phyloP scores from a whole-genome alignment of 2,329 filamentous ascomycete species.

The Colletotrichum spinosum region DNA sequence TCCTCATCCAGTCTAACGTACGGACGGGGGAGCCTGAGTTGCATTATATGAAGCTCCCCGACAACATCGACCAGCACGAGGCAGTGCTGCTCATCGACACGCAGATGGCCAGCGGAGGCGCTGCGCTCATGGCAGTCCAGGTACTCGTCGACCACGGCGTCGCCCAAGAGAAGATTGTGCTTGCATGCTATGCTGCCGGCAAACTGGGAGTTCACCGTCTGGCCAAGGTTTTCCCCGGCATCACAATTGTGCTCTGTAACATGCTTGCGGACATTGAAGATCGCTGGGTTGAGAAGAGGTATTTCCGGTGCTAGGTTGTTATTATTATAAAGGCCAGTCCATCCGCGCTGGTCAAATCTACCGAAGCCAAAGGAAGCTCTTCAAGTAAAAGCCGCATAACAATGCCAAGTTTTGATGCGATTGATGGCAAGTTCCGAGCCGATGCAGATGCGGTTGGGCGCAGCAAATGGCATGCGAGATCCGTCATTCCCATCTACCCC shows the following conservation, averaged over 20 bases:
- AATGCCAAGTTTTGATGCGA: constrained; percentile 10
- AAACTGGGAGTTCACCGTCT: constrained; percentile 85
- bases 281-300: constrained; percentile 90
- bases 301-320: constrained; percentile 79
- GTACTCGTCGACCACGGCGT: constrained; percentile 97
- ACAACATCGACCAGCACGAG: constrained; percentile 78
- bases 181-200: constrained; percentile 93
- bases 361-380: constrained; percentile 11
- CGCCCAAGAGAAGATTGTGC: constrained; percentile 83
- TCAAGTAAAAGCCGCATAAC: constrained; percentile 12
- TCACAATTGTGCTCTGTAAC: constrained; percentile 87
- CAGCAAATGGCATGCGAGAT: constrained; percentile 12
- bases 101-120: constrained; percentile 93
- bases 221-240: constrained; percentile 87
- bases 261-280: constrained; percentile 85
- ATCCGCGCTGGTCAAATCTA: neutral
- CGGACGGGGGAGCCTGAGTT: constrained; percentile 91
- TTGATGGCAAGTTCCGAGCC: neutral
- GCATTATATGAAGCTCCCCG: constrained; percentile 86
- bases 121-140: constrained; percentile 91
- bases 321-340: neutral
- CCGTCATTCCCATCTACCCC: constrained; percentile 4
- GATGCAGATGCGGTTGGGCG: constrained; percentile 10
- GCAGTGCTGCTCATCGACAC: constrained; percentile 90
- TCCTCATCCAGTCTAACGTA: constrained; percentile 91